Conservation (phyloP, 805 yeast genomes). For the Trichomonascus vanleenenianus region DNA sequence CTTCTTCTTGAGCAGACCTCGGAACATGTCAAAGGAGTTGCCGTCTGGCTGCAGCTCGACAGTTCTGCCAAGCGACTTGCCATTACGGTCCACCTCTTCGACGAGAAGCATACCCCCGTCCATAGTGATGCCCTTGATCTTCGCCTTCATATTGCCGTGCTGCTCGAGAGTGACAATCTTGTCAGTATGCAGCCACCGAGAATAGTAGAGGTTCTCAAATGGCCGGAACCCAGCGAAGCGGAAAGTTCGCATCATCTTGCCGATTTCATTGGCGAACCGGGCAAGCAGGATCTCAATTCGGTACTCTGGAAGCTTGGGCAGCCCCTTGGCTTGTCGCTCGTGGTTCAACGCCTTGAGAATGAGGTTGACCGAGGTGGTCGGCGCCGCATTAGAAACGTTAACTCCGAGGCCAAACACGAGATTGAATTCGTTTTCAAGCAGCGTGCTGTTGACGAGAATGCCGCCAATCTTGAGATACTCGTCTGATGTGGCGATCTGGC, state of each 20-base stretch:
- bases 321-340: conserved; percentile 37
- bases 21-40: conserved; percentile 91
- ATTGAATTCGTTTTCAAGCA: conserved; percentile 49
- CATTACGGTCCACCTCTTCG: conserved; percentile 47
- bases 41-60: conserved; percentile 93
- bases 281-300: conserved; percentile 53
- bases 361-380: conserved; percentile 80
- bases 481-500: conserved; percentile 11
- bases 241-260: conserved; percentile 47
- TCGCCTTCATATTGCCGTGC: conserved; percentile 46
- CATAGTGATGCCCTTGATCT: conserved; percentile 68
- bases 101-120: conserved; percentile 83
- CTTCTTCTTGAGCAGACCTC: conserved; percentile 70
- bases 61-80: conserved; percentile 42
- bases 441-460: conserved; percentile 71
- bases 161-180: conserved; percentile 67
- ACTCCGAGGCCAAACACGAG: conserved; percentile 82
- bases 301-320: conserved; percentile 38
- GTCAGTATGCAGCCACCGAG: conserved; percentile 75
- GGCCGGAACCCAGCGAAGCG: conserved; percentile 56
- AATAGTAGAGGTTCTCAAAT: conserved; percentile 64
- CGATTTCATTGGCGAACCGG: conserved; percentile 54
- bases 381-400: conserved; percentile 77
- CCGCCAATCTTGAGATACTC: conserved; percentile 73
- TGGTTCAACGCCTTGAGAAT: conserved; percentile 57